Evolutionary conservation across 2,329 filamentous ascomycete species (phyloP).

Genomic region (Sarocladium oryzae): DNA sequence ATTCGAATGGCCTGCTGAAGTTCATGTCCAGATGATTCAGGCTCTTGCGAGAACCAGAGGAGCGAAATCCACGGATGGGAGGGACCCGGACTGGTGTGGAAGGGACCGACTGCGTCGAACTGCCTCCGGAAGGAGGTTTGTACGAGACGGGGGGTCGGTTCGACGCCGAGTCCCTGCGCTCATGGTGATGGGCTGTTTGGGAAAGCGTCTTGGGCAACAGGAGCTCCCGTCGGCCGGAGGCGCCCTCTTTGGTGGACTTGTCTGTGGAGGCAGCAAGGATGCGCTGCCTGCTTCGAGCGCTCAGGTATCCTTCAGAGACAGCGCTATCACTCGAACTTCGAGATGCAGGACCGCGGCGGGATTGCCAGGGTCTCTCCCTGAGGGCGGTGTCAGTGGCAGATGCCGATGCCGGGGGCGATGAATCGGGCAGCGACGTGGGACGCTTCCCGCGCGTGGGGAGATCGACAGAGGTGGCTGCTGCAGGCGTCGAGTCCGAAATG

Average conservation of each 20-base stretch:
- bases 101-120: constrained; percentile 21
- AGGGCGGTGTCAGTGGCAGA: constrained; percentile 22
- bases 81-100: constrained; percentile 37
- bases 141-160: constrained; percentile 45
- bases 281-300: constrained; percentile 22
- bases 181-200: constrained; percentile 37
- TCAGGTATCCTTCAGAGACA: constrained; percentile 18
- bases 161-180: constrained; percentile 33
- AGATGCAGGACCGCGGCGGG: constrained; percentile 32
- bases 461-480: not conserved
- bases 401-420: constrained; percentile 9
- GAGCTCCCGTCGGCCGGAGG: constrained; percentile 38
- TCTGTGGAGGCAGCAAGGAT: constrained; percentile 24
- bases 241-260: constrained; percentile 14
- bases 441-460: constrained; percentile 4
- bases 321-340: constrained; percentile 29
- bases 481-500: not conserved
- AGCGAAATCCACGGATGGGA: constrained; percentile 50
- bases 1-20: constrained; percentile 37
- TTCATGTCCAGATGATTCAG: constrained; percentile 48
- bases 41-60: constrained; percentile 51
- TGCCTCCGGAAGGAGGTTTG: constrained; percentile 29
- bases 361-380: constrained; percentile 17
- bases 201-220: constrained; percentile 37
- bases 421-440: constrained; percentile 9